Evolutionary conservation across 805 yeast genomes (phyloP), one percentile per base, ranked within the genome.

Genomic region (Lachancea sp.): DNA sequence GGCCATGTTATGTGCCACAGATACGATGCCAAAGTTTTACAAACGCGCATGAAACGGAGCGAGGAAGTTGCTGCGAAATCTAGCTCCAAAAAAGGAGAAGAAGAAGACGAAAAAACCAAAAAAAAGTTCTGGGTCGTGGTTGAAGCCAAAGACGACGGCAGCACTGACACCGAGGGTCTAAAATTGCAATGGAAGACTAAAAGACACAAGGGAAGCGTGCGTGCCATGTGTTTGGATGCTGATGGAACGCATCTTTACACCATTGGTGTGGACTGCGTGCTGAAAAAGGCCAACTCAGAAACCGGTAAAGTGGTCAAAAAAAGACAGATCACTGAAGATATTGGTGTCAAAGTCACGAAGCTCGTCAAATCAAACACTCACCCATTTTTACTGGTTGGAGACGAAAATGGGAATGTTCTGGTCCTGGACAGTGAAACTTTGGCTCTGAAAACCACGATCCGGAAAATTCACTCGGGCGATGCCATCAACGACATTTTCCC

Each of bases 201-300:
- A 56, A 75, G 98, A 59, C 98, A 91, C 60, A 89, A 88, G 62
- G 90, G 88, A 1, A 82, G 95, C 51, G 87, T 95, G 49, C 69
- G 99, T 36, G 77, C 84, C 3, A 67, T 86, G 2, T 68, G 77
- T 7, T 81, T 87, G 61, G 77, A 79, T 31, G 69, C 74, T 1
- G 60, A 65, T 5, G 73, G 74, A n/a, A 73, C 74, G 26, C 63
- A 64, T 45, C 43, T 89, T 0, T 85, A 71, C 56, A 73, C 95
- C 0, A 78, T 81, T 16, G 98, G 98, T 0, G 75, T 85, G 0
- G 99, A 91, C 50, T 77, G 78, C 38, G 77, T 85, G 4, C 68
- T 91, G 50, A 91, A 91, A 62, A 79, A 78, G 55, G 93, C 95
- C 1, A 68, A 68, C 25, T 58, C 86, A 0, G 75, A 71, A 44